Conservation (phyloP, 768 basidiomycete species). For the Astraeus odoratus region DNA sequence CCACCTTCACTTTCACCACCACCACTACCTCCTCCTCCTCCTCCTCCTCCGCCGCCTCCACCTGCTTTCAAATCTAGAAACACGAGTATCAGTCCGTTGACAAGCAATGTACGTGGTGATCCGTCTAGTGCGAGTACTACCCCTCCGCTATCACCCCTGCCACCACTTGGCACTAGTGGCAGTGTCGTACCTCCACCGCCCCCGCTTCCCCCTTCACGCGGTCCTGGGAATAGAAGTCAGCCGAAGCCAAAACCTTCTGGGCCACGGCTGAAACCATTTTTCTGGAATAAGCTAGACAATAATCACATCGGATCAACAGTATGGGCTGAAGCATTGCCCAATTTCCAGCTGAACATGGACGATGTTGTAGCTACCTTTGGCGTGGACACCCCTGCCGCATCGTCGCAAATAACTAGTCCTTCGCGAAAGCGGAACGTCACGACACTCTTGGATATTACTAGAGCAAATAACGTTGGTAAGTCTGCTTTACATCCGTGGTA, state of each 20-base stretch:
- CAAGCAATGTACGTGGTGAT: too few relatives aligned
- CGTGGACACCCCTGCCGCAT: slow-evolving; percentile 41
- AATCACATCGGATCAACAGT: slow-evolving; percentile 45
- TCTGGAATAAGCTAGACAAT: slow-evolving; percentile 77
- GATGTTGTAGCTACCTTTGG: slow-evolving; percentile 74
- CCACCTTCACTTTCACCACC: slow-evolving; percentile 17
- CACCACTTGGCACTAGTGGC: slow-evolving; percentile 22
- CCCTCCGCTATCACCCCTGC: slow-evolving; percentile 33
- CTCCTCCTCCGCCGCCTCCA: slow-evolving; percentile 22
- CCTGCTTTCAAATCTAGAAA: slow-evolving; percentile 17
- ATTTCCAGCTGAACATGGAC: slow-evolving; percentile 46
- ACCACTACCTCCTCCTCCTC: slow-evolving; percentile 27
- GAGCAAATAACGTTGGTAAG: slow-evolving; percentile 80
- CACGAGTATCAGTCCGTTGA: slow-evolving; percentile 12
- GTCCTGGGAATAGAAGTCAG: slow-evolving; percentile 26
- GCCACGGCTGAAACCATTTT: slow-evolving; percentile 78
- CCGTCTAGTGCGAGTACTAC: too few relatives aligned
- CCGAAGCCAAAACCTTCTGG: slow-evolving; percentile 29
- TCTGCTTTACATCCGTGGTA: background rate
- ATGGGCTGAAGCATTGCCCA: slow-evolving; percentile 54
- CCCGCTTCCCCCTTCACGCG: slow-evolving; percentile 16
- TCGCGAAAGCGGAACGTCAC: slow-evolving; percentile 54
- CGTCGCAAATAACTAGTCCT: slow-evolving; percentile 35
- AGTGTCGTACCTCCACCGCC: slow-evolving; percentile 18
- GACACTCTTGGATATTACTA: slow-evolving; percentile 70